Evolutionary conservation across 108 stramenopile genomes (phyloP), one percentile per base, ranked within the genome.

Genomic region (Cylindrotheca closterium): DNA sequence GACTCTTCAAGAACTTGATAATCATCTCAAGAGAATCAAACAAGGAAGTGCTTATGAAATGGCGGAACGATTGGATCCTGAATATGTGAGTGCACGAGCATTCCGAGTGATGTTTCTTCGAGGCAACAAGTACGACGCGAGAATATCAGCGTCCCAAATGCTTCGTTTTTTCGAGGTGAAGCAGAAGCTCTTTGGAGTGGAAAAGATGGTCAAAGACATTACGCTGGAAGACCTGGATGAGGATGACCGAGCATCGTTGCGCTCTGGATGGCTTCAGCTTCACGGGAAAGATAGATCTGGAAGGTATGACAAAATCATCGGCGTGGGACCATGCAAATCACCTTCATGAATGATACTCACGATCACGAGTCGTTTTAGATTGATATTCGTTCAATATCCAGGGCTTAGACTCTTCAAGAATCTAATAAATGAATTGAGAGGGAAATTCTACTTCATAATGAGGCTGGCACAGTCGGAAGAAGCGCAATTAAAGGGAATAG

Each of bases 81-180:
- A 59, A 25, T 71, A 73, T 27, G 66, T 73, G 2, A 19, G 27
- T 50, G n/a, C 33, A 3, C 5, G 5, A 5, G 21, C 30, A 17
- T 68, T 73, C 56, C 65, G 72, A 19, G 32, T 61, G 33, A 61
- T 59, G 50, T 73, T 73, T 57, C 45, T 73, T 30, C 72, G 72
- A 21, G 66, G 66, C 1, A 67, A 73, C 21, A 37, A 46, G 12
- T 73, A 58, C 26, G 30, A 68, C 33, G 47, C 60, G 0, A 19
- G 4, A 12, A 27, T 33, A 17, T 58, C 72, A 15, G 66, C 72
- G 0, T 5, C 26, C 1, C 72, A 67, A 0, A 67, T 73, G 59
- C 30, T 65, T 3, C 24, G 31, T 7, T 31, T 66, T 37, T 73
- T 67, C 31, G 72, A 73, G 26, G 32, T 45, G 29, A 73, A 73